Evolutionary conservation across 2,329 filamentous ascomycete genomes (phyloP).

Genomic region (Fusarium sp.): DNA sequence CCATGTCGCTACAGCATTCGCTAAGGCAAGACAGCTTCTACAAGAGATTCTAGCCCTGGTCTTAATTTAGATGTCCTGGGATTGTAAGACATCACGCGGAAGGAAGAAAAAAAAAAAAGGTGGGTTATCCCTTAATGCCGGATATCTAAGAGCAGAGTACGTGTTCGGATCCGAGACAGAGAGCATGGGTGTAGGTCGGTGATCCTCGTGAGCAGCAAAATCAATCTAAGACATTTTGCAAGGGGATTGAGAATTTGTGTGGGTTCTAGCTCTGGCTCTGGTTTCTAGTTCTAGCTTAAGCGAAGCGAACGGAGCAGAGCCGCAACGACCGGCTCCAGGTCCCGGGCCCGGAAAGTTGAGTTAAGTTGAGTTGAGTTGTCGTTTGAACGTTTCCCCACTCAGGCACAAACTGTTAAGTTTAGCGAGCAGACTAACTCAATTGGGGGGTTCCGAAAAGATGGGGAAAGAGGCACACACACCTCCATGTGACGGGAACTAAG

Average conservation of each 20-base stretch:
- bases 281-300: neutral
- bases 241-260: slow-evolving; percentile 1
- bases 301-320: slow-evolving; percentile 25
- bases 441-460: slow-evolving; percentile 10
- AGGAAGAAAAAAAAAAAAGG: slow-evolving; percentile 8
- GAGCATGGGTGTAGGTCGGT: neutral
- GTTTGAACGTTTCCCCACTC: slow-evolving; percentile 14
- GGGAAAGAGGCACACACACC: neutral
- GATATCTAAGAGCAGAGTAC: neutral
- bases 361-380: too few species aligned
- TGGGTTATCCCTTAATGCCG: slow-evolving; percentile 4
- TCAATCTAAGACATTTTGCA: slow-evolving; percentile 12
- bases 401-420: slow-evolving; percentile 7
- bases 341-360: neutral
- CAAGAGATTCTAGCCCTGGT: slow-evolving; percentile 20
- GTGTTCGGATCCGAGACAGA: slow-evolving; percentile 23
- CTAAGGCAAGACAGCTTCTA: neutral
- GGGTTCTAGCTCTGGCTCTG: slow-evolving; percentile 4
- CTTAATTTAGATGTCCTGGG: slow-evolving; percentile 24
- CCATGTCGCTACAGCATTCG: slow-evolving; percentile 2
- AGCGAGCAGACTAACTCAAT: neutral
- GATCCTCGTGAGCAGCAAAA: slow-evolving; percentile 17
- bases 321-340: slow-evolving; percentile 9
- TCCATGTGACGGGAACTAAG: slow-evolving; percentile 29
- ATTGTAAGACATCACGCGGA: slow-evolving; percentile 25